A percentile compares a stretch with the other conserved stretches of the same genome.
These are phyloP conservation scores for Ustilago shanxiensis DNA, from an alignment of 1,284 basidiomycete genomes.

Conservation along the genomic window DNA sequence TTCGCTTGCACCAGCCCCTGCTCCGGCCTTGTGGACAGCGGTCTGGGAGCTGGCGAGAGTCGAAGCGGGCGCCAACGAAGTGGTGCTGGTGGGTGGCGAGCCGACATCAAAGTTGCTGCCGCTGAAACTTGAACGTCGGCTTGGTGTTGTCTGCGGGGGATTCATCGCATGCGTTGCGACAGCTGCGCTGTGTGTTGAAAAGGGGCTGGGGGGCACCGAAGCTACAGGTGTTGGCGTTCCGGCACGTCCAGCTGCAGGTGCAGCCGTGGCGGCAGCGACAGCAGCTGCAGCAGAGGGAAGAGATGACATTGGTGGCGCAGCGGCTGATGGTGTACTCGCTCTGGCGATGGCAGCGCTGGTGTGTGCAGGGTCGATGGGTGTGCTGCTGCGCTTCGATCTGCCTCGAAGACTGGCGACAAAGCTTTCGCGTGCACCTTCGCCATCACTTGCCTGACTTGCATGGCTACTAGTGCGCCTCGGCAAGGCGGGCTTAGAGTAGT, in stretches of 20 bases:
- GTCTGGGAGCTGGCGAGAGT: constrained; percentile 29
- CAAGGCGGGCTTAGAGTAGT: constrained; percentile 56
- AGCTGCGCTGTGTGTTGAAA: constrained; percentile 39
- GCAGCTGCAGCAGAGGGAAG: constrained; percentile 21
- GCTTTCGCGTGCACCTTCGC: constrained; percentile 51
- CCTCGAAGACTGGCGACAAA: constrained; percentile 53
- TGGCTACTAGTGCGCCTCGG: constrained; percentile 62
- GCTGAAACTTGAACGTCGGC: constrained; percentile 65
- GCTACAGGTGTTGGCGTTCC: constrained; percentile 51
- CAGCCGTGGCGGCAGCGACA: constrained; percentile 3
- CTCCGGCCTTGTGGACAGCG: constrained; percentile 15
- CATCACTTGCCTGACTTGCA: constrained; percentile 59
- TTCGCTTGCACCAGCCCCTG: constrained; percentile 8
- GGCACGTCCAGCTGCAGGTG: constrained; percentile 30
- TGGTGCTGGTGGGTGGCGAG: constrained; percentile 64
- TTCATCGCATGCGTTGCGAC: constrained; percentile 58
- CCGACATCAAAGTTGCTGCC: constrained; percentile 60
- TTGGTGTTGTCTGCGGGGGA: constrained; percentile 62
- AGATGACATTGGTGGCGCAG: constrained; percentile 19
- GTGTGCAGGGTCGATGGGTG: constrained; percentile 54
- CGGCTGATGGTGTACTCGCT: constrained; percentile 38
- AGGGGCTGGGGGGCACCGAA: constrained; percentile 56
- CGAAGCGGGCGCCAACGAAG: constrained; percentile 55
- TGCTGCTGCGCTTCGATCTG: constrained; percentile 57
- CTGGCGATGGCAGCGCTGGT: constrained; percentile 26